A percentile compares a stretch with the other conserved stretches of the same genome.
Conservation (phyloP, 2,329 filamentous ascomycete species). For the Beauveria sp. region DNA sequence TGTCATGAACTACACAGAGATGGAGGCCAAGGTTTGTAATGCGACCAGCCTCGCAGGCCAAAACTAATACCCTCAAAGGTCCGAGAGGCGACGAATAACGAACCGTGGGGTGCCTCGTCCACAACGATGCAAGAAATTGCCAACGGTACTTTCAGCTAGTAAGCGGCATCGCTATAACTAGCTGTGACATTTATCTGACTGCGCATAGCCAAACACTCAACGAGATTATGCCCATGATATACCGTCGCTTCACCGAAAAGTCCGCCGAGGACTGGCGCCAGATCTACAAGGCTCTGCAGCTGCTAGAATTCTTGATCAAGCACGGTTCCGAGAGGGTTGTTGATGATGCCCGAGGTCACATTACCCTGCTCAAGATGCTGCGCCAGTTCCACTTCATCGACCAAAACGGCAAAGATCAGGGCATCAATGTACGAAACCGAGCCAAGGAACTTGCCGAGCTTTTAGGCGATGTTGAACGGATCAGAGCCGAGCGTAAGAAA, state of each 20-base stretch:
- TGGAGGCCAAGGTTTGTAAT: conserved; percentile 60
- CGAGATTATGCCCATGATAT: conserved; percentile 99
- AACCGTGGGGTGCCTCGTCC: conserved; percentile 86
- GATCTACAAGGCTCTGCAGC: conserved; percentile 96
- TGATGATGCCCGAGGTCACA: conserved; percentile 90
- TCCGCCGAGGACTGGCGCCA: conserved; percentile 97
- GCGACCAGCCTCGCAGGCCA: not conserved
- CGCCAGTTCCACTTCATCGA: conserved; percentile 98
- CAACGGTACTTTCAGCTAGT: conserved; percentile 98
- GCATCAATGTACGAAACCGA: conserved; percentile 92
- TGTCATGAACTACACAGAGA: conserved; percentile 97
- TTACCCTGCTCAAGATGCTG: conserved; percentile 95
- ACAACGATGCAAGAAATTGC: conserved; percentile 96
- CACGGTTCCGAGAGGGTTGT: conserved; percentile 96
- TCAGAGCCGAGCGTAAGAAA: conserved; percentile 80
- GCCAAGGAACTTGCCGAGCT: conserved; percentile 93
- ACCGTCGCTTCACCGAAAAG: conserved; percentile 98
- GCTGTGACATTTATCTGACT: conserved; percentile 15
- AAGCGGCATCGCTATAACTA: conserved; percentile 29
- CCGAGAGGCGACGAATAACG: conserved; percentile 97
- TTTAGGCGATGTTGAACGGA: conserved; percentile 84
- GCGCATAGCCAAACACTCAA: conserved; percentile 77
- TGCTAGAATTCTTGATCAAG: conserved; percentile 95
- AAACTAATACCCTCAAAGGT: conserved; percentile 46
- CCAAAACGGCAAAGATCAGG: conserved; percentile 94